Evolutionary conservation across 2,329 filamentous ascomycete species (phyloP).

Genomic region (Fusarium sp.): DNA sequence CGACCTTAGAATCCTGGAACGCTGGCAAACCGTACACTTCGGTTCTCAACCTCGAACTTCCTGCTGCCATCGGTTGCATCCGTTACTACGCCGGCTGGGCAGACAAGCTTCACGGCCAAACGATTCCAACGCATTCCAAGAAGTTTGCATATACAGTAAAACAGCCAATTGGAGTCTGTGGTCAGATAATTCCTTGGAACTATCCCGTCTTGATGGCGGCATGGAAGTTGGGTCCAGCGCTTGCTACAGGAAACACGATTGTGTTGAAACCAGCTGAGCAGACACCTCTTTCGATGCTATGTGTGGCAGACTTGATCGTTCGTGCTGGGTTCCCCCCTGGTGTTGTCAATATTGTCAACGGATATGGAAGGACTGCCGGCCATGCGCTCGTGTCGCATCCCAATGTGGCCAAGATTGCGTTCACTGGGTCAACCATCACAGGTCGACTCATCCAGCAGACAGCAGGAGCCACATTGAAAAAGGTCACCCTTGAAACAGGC

Average conservation of each 20-base stretch:
- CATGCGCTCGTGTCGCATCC: not conserved
- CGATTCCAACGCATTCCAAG: conserved; percentile 74
- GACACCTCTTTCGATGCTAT: not conserved
- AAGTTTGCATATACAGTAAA: conserved; percentile 83
- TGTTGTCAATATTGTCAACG: not conserved
- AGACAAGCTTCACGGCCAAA: conserved; percentile 82
- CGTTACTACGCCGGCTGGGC: conserved; percentile 84
- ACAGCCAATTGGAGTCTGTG: conserved; percentile 83
- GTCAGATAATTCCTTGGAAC: conserved; percentile 82
- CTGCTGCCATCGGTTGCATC: conserved; percentile 58
- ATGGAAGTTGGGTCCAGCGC: not conserved
- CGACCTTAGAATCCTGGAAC: conserved; percentile 80
- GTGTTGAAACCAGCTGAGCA: not conserved
- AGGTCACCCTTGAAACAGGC: not conserved
- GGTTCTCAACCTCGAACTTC: conserved; percentile 74
- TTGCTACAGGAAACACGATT: not conserved
- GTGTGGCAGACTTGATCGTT: not conserved
- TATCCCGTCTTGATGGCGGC: conserved; percentile 50
- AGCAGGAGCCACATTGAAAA: not conserved
- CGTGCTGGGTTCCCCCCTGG: not conserved
- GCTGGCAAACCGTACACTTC: conserved; percentile 77
- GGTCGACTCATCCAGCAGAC: not conserved
- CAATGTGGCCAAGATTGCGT: not conserved
- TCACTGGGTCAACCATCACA: not conserved
- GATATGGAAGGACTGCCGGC: not conserved